Conservation (phyloP, 2,329 filamentous ascomycete species). For the Verticillium tricorpus region DNA sequence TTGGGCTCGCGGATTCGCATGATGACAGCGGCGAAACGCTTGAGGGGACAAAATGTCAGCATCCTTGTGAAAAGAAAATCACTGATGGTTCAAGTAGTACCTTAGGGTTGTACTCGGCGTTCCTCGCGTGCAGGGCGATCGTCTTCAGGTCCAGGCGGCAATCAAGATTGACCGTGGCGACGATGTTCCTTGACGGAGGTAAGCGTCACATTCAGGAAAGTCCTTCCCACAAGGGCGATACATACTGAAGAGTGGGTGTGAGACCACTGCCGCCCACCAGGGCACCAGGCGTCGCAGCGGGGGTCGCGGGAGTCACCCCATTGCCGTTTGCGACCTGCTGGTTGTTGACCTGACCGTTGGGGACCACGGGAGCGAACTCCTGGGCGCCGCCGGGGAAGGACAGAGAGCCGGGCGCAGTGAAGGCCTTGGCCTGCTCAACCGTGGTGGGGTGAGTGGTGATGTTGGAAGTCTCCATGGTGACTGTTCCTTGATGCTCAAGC, state of each 20-base stretch:
- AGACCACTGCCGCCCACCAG: conserved; percentile 75
- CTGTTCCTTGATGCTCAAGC: not conserved
- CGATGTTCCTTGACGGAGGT: conserved; percentile 81
- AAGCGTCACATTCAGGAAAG: conserved; percentile 42
- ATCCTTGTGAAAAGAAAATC: conserved; percentile 6
- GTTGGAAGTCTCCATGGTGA: conserved; percentile 65
- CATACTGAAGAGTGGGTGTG: conserved; percentile 94
- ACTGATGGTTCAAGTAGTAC: conserved; percentile 43
- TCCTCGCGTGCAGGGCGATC: conserved; percentile 94
- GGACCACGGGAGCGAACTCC: conserved; percentile 66
- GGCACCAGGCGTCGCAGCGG: conserved; percentile 85
- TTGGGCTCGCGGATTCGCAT: conserved; percentile 99
- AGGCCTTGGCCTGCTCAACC: conserved; percentile 90
- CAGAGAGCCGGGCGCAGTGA: conserved; percentile 86
- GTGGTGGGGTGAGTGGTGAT: conserved; percentile 89
- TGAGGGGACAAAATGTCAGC: conserved; percentile 25
- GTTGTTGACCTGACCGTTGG: conserved; percentile 29
- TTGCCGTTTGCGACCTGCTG: conserved; percentile 61
- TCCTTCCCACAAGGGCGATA: conserved; percentile 46
- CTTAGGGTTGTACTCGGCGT: conserved; percentile 98
- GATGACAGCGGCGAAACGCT: conserved; percentile 98
- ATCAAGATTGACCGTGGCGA: conserved; percentile 96
- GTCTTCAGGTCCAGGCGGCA: conserved; percentile 98
- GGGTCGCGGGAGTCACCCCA: conserved; percentile 84
- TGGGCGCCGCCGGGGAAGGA: conserved; percentile 83